Evolutionary conservation across 371 early-diverging fungal species (phyloP).

Genomic region (Mucor indicus): DNA sequence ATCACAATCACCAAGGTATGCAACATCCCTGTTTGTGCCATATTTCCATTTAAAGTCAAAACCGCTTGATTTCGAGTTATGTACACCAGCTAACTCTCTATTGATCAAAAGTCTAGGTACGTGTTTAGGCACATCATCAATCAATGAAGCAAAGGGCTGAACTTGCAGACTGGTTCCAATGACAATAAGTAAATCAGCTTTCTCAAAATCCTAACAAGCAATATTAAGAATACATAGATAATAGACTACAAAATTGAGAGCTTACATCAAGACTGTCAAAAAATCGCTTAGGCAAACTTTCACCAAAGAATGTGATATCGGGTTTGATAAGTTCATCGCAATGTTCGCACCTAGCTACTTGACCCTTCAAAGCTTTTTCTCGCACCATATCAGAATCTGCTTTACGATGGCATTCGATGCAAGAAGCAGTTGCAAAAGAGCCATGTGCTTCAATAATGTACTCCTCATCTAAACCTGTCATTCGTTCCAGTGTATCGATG

Average conservation of each 20-base stretch:
- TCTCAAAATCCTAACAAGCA: constrained; percentile 69
- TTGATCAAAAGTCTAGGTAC: constrained; percentile 90
- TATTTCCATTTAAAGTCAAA: constrained; percentile 83
- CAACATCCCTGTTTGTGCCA: constrained; percentile 69
- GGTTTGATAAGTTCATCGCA: constrained; percentile 86
- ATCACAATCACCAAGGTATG: constrained; percentile 77
- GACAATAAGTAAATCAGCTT: constrained; percentile 85
- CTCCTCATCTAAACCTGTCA: constrained; percentile 73
- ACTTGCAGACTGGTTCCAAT: constrained; percentile 88
- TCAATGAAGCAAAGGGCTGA: constrained; percentile 85
- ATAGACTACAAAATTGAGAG: background rate
- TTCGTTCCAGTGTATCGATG: constrained; percentile 92
- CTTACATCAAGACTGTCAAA: constrained; percentile 50
- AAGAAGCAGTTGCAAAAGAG: constrained; percentile 81
- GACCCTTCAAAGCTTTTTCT: constrained; percentile 44
- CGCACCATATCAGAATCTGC: constrained; percentile 40
- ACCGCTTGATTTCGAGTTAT: constrained; percentile 45
- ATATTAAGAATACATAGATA: background rate
- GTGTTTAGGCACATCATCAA: constrained; percentile 56
- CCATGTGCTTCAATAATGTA: constrained; percentile 93
- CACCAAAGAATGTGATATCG: constrained; percentile 95
- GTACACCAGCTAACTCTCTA: constrained; percentile 72
- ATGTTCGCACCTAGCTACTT: constrained; percentile 64
- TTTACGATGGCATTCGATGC: constrained; percentile 54
- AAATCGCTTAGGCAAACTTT: constrained; percentile 80